Conservation (phyloP, 495 filamentous ascomycete genomes). For the Xylaria nigripes region DNA sequence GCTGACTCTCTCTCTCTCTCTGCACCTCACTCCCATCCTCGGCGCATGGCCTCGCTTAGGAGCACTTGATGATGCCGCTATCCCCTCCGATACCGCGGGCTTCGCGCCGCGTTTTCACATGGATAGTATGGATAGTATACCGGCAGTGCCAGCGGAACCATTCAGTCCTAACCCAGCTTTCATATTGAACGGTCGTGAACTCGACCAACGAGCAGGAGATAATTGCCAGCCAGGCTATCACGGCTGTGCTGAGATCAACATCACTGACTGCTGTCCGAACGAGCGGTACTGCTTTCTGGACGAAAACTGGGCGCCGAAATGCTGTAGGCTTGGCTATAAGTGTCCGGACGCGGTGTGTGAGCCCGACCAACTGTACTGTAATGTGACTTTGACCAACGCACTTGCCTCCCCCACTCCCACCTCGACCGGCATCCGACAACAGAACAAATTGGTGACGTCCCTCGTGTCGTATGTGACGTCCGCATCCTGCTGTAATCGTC, state of each 20-base stretch:
- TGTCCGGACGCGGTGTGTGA: slow-evolving; percentile 30
- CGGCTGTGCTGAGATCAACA: slow-evolving; percentile 17
- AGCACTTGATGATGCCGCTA: slow-evolving; percentile 10
- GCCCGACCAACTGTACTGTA: slow-evolving; percentile 14
- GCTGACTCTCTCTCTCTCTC: slow-evolving; percentile 3
- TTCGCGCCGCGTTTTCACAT: slow-evolving; percentile 18
- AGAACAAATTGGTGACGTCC: slow-evolving; percentile 10
- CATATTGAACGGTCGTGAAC: neutral
- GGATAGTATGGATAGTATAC: slow-evolving; percentile 12
- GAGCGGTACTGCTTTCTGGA: slow-evolving; percentile 25
- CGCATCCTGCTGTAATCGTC: slow-evolving; percentile 32
- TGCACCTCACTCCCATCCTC: neutral
- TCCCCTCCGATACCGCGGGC: slow-evolving; percentile 11
- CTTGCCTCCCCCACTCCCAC: slow-evolving; percentile 14
- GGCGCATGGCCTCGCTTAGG: slow-evolving; percentile 6
- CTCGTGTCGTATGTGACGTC: neutral
- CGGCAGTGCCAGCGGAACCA: slow-evolving; percentile 15
- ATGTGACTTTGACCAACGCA: slow-evolving; percentile 12
- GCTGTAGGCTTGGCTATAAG: slow-evolving; percentile 31
- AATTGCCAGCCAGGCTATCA: slow-evolving; percentile 1
- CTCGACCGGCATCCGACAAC: slow-evolving; percentile 1
- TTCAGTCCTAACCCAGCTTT: neutral
- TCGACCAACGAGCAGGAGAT: neutral
- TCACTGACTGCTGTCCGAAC: slow-evolving; percentile 19
- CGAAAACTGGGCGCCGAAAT: slow-evolving; percentile 14